These are phyloP conservation scores for Sinapis alba DNA, from an alignment of 441 rosid species.

Conservation along the genomic window DNA sequence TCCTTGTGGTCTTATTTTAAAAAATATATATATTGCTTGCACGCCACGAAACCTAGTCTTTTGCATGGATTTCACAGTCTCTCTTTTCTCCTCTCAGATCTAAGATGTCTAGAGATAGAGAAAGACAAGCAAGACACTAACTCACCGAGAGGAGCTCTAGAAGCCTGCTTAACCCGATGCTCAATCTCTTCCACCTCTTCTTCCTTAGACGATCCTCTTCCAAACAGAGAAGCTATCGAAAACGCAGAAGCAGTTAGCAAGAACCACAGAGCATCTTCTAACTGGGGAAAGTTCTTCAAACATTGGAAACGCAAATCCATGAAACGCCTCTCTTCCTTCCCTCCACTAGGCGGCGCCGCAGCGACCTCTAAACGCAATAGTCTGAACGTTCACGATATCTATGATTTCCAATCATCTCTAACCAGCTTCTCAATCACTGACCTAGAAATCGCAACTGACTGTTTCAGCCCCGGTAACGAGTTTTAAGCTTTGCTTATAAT, in stretches of 20 bases:
- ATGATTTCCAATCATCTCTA: constrained; percentile 61
- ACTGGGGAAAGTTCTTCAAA: constrained; percentile 76
- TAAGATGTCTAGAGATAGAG: constrained; percentile 52
- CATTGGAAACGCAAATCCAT: constrained; percentile 64
- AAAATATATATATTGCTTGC: no score
- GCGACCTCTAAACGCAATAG: constrained; percentile 44
- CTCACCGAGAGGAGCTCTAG: constrained; percentile 77
- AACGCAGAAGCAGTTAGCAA: constrained; percentile 15
- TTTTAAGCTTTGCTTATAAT: neutral
- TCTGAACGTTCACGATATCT: constrained; percentile 53
- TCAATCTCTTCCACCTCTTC: constrained; percentile 14
- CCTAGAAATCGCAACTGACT: constrained; percentile 66
- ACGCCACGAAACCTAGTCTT: no score
- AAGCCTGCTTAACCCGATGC: constrained; percentile 50
- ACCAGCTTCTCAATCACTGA: constrained; percentile 59
- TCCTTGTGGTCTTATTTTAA: neutral
- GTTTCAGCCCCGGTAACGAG: constrained; percentile 61
- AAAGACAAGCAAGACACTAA: constrained; percentile 44
- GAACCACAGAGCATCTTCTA: constrained; percentile 43
- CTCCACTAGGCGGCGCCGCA: constrained; percentile 46
- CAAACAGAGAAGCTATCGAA: constrained; percentile 19
- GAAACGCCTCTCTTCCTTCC: constrained; percentile 55
- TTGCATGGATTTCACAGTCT: no score
- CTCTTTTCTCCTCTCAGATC: constrained; percentile 41
- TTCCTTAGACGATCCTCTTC: constrained; percentile 26